A percentile compares a stretch with the other conserved stretches of the same genome.
Evolutionary conservation across 345 rosid genomes (phyloP).

Genomic region (Balakata baccata): DNA sequence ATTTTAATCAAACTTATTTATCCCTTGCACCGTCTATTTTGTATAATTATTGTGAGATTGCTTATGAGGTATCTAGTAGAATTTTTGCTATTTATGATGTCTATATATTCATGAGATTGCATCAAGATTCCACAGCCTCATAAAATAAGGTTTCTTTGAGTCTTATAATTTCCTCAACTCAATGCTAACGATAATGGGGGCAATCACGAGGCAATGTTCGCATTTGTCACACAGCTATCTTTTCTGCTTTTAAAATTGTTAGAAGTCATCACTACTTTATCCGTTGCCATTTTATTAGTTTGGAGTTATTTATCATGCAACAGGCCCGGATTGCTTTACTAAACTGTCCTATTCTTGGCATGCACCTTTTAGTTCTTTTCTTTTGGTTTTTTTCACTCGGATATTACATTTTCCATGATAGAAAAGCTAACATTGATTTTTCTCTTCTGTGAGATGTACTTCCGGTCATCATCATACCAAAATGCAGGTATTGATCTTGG

Average conservation of each 20-base stretch:
- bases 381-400: neutral
- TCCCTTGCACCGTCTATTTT: neutral
- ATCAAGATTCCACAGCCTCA: neutral
- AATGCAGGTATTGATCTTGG: constrained; percentile 81
- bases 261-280: neutral
- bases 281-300: neutral
- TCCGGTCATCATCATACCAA: constrained; percentile 67
- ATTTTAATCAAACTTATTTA: constrained; percentile 10
- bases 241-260: neutral
- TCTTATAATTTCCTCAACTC: neutral
- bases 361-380: too few relatives aligned
- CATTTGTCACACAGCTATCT: neutral
- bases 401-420: neutral
- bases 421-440: constrained; percentile 80
- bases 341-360: neutral
- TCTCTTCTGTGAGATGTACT: constrained; percentile 98
- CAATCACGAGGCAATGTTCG: neutral
- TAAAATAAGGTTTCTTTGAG: neutral
- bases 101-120: neutral
- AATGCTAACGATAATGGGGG: neutral
- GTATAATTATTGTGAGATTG: too few relatives aligned
- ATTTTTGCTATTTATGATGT: neutral
- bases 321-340: neutral
- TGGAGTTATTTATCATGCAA: neutral
- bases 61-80: neutral